Percentiles rank a stretch among this genome's conserved stretches.
phyloP scores from a whole-genome alignment of 2,329 filamentous ascomycete genomes.

The Diplodia seriata region DNA sequence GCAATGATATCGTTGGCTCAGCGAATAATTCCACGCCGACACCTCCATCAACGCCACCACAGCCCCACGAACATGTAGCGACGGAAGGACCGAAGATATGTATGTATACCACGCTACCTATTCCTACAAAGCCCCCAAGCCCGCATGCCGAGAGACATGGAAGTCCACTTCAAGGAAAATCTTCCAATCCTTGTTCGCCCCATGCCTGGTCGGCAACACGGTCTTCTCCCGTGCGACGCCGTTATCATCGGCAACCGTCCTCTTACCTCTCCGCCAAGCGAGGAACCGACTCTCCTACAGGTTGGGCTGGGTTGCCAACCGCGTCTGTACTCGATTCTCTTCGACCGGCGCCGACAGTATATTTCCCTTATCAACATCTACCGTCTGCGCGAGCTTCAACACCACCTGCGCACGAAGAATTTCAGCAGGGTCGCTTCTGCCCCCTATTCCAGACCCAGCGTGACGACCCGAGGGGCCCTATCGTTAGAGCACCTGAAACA shows the following conservation, averaged over 20 bases:
- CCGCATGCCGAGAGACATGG: neutral
- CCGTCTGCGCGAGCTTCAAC: neutral
- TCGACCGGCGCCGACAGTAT: neutral
- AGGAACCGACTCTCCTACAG: neutral
- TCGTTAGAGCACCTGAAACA: slow-evolving; percentile 3
- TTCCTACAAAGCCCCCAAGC: slow-evolving; percentile 9
- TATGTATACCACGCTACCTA: neutral
- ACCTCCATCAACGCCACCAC: slow-evolving; percentile 6
- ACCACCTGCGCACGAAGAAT: neutral
- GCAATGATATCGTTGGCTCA: neutral
- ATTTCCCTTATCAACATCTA: slow-evolving; percentile 23
- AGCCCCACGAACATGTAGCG: neutral
- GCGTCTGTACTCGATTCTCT: neutral
- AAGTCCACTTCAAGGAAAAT: neutral
- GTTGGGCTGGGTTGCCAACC: neutral
- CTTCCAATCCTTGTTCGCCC: neutral
- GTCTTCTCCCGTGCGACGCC: neutral
- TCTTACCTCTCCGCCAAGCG: slow-evolving; percentile 17
- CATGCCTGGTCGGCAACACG: neutral
- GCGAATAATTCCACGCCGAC: neutral
- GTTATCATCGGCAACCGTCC: slow-evolving; percentile 10
- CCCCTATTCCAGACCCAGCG: neutral
- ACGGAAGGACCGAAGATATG: neutral
- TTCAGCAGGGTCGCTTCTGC: neutral
- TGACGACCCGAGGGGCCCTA: slow-evolving; percentile 9